These are phyloP conservation scores for Chaetomiaceae sp. DNA, from an alignment of 2,329 filamentous ascomycete genomes.

Conservation along the genomic window DNA sequence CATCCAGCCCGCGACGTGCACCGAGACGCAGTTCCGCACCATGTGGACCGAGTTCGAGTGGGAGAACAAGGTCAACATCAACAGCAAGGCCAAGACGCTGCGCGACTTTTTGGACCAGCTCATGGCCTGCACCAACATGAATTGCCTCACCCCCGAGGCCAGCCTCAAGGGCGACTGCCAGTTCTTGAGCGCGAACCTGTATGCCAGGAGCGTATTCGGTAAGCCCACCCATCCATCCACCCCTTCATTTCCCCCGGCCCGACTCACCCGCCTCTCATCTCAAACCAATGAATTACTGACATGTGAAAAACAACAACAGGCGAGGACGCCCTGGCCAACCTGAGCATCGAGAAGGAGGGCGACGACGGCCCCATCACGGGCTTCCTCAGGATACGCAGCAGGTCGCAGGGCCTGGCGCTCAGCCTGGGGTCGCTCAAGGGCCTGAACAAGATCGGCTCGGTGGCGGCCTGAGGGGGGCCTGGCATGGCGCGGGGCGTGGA, in stretches of 20 bases:
- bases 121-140: slow-evolving; percentile 99
- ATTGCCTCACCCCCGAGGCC: slow-evolving; percentile 90
- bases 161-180: slow-evolving; percentile 96
- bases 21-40: slow-evolving; percentile 97
- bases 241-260: not conserved
- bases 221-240: slow-evolving; percentile 54
- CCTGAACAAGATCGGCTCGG: slow-evolving; percentile 69
- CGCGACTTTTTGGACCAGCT: slow-evolving; percentile 89
- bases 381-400: slow-evolving; percentile 95
- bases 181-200: slow-evolving; percentile 94
- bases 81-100: slow-evolving; percentile 88
- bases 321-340: slow-evolving; percentile 94
- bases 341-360: slow-evolving; percentile 97
- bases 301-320: slow-evolving; percentile 47
- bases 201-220: slow-evolving; percentile 97
- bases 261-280: too few species aligned
- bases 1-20: slow-evolving; percentile 94
- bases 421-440: slow-evolving; percentile 94
- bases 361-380: slow-evolving; percentile 93
- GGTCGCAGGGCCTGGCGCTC: slow-evolving; percentile 89
- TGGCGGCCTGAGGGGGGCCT: slow-evolving; percentile 31
- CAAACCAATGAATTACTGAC: too few species aligned
- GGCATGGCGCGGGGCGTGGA: too few species aligned
- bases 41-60: slow-evolving; percentile 99
- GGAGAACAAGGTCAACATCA: slow-evolving; percentile 99